Percentiles rank a stretch among this genome's conserved stretches.
These are phyloP conservation scores for Ascomycota sp. DNA, from an alignment of 2,329 filamentous ascomycete genomes.

Conservation along the genomic window DNA sequence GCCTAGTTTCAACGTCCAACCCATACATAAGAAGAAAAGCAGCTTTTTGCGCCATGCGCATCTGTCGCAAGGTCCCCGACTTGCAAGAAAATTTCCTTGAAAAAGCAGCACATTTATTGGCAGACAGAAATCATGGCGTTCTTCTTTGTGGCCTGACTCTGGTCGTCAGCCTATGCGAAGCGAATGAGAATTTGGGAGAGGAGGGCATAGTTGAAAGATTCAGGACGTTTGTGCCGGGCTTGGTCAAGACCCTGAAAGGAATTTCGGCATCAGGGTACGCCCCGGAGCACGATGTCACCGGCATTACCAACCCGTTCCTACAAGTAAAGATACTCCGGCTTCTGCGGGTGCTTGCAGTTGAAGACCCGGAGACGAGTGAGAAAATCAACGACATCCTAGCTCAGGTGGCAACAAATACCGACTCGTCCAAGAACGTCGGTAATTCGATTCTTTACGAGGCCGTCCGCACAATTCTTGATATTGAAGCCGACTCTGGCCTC, in stretches of 20 bases:
- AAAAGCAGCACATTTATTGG: conserved; percentile 71
- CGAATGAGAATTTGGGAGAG: conserved; percentile 72
- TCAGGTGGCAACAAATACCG: conserved; percentile 93
- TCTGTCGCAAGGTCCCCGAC: conserved; percentile 94
- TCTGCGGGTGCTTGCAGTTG: conserved; percentile 66
- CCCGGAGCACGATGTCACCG: conserved; percentile 93
- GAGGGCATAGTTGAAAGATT: conserved; percentile 82
- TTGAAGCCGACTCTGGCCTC: conserved; percentile 89
- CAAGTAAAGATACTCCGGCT: conserved; percentile 90
- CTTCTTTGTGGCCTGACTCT: conserved; percentile 80
- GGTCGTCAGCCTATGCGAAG: conserved; percentile 81
- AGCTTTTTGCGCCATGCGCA: conserved; percentile 95
- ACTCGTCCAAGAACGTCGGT: conserved; percentile 94
- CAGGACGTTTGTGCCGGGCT: conserved; percentile 59
- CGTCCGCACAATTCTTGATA: conserved; percentile 90
- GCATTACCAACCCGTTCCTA: conserved; percentile 91
- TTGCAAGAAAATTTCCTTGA: conserved; percentile 93
- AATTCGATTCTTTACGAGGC: conserved; percentile 97
- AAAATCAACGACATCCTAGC: conserved; percentile 97
- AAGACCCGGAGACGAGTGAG: conserved; percentile 75
- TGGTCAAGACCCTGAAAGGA: conserved; percentile 82
- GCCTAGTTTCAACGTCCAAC: conserved; percentile 75
- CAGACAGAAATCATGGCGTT: conserved; percentile 90
- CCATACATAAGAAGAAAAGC: conserved; percentile 97
- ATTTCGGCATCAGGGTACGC: conserved; percentile 91